Percentiles rank a stretch among this genome's conserved stretches.
phyloP scores from a whole-genome alignment of 169 alveolate species.

The Plasmodium vivax region DNA sequence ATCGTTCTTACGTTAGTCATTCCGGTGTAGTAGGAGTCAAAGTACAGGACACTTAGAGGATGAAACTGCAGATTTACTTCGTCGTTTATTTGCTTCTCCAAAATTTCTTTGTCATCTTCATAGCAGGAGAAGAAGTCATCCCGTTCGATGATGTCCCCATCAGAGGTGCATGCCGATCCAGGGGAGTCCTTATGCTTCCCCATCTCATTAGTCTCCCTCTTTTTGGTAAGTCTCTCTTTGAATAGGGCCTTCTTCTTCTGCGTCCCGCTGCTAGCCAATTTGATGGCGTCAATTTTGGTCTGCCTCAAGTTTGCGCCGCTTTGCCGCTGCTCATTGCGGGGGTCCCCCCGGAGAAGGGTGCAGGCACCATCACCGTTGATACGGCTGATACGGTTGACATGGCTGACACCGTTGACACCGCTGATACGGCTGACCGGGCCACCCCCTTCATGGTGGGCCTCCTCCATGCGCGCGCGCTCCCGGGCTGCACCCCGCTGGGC shows the following conservation, averaged over 20 bases:
- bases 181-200: background rate
- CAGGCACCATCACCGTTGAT: background rate
- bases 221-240: background rate
- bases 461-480: background rate
- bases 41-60: background rate
- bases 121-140: conserved; percentile 56
- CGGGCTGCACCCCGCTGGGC: background rate
- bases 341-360: background rate
- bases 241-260: background rate
- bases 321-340: background rate
- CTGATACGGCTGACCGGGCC: background rate
- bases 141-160: background rate
- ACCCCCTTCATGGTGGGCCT: background rate
- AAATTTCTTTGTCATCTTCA: conserved; percentile 24
- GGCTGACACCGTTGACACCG: background rate
- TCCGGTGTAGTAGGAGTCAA: conserved; percentile 55
- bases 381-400: background rate
- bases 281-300: background rate
- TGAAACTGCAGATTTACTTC: background rate
- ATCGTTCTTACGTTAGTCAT: conserved; percentile 28
- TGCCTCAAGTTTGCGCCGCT: background rate
- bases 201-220: background rate
- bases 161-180: background rate
- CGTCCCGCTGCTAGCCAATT: background rate
- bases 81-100: background rate